A percentile compares a stretch with the other conserved stretches of the same genome.
Conservation (phyloP, 75 land plant species). For the Selaginella moellendorffii region DNA sequence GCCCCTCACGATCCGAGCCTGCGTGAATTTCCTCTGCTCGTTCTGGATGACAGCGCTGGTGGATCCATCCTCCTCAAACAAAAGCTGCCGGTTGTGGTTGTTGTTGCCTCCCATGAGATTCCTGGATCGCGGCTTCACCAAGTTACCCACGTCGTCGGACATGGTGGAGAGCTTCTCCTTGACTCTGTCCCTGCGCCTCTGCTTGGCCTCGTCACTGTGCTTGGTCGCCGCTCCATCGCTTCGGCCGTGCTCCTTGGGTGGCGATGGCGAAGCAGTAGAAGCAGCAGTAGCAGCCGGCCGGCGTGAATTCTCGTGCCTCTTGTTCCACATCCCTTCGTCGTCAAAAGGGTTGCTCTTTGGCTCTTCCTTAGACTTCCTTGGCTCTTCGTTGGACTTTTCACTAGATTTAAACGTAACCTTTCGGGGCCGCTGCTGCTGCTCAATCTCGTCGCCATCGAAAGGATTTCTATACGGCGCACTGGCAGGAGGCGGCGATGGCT, state of each 20-base stretch:
- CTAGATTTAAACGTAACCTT: neutral
- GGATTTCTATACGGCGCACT: conserved; percentile 10
- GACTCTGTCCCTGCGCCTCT: neutral
- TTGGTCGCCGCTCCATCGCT: neutral
- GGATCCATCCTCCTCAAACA: neutral
- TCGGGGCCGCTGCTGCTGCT: neutral
- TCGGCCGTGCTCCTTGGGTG: neutral
- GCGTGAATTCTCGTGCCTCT: conserved; percentile 3
- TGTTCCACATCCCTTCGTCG: conserved; percentile 8
- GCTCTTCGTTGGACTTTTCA: conserved; percentile 5
- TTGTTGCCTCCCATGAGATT: neutral
- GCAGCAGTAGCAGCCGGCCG: too few relatives aligned
- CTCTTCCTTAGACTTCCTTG: neutral
- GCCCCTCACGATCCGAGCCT: conserved; percentile 10
- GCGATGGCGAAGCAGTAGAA: too few relatives aligned
- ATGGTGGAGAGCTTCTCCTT: neutral
- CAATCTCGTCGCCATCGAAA: conserved; percentile 9
- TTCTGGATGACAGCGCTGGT: neutral
- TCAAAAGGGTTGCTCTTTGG: conserved; percentile 7
- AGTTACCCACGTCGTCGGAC: neutral
- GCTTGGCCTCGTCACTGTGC: neutral
- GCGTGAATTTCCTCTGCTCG: neutral
- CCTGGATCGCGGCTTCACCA: neutral
- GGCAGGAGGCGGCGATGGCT: neutral
- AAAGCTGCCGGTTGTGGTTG: neutral